A percentile compares a stretch with the other conserved stretches of the same genome.
Evolutionary conservation across 768 basidiomycete species (phyloP).

Genomic region (Hericium rajendrae): DNA sequence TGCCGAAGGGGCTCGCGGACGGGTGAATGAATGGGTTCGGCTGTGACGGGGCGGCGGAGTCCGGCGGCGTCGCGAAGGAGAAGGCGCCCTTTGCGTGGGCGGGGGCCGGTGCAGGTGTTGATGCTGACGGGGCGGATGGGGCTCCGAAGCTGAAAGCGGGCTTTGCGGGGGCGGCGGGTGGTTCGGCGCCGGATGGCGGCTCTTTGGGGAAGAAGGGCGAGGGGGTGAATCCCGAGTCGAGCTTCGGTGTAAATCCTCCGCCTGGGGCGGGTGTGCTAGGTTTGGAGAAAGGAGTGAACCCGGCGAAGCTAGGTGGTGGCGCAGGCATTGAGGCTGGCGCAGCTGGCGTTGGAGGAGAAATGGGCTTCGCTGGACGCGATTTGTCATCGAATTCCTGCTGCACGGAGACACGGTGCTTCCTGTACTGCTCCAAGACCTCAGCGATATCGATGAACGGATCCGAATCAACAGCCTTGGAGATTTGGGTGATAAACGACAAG

Average conservation of each 20-base stretch:
- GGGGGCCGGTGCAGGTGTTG: neutral
- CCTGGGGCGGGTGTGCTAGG: conserved; percentile 19
- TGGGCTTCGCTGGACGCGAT: conserved; percentile 3
- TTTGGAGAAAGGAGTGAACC: conserved; percentile 23
- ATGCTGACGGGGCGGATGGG: neutral
- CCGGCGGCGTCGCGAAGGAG: conserved; percentile 1
- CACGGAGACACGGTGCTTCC: conserved; percentile 39
- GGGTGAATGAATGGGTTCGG: neutral
- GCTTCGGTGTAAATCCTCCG: conserved; percentile 13
- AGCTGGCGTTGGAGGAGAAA: conserved; percentile 2
- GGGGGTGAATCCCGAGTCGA: conserved; percentile 12
- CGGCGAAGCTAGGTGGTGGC: conserved; percentile 29
- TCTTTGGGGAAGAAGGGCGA: conserved; percentile 3
- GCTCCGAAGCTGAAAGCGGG: conserved; percentile 10
- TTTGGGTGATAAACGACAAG: conserved; percentile 47
- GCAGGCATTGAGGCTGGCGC: conserved; percentile 23
- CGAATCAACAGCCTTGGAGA: conserved; percentile 48
- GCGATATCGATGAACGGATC: conserved; percentile 66
- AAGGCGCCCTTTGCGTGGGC: neutral
- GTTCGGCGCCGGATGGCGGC: neutral
- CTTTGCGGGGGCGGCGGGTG: neutral
- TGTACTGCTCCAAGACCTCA: conserved; percentile 50
- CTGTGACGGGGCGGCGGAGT: neutral
- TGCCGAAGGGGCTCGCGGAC: neutral
- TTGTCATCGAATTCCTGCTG: conserved; percentile 45